Evolutionary conservation across 352 stramenopile species (phyloP), one percentile per base, ranked within the genome.

Genomic region (Phytophthora pseudosyringae): DNA sequence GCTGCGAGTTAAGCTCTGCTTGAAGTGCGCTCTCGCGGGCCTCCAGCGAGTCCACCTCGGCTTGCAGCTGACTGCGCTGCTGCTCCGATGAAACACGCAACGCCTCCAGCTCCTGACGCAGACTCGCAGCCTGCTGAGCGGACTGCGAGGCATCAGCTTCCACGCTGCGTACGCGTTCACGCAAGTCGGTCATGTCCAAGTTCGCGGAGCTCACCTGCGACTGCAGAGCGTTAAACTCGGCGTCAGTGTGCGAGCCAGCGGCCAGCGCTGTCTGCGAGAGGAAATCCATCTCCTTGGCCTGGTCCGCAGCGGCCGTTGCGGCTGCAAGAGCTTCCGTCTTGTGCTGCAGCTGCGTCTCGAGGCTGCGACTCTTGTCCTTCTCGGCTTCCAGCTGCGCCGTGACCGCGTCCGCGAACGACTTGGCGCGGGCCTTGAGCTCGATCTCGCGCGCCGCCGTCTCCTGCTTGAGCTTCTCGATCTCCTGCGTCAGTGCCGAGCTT

Each of bases 381-480:
- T 93, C 85, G 0, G 59, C 51, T 47, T 88, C 71, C 3, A 93
- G 51, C 36, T 93, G 81, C 31, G 67, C 66, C 53, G 85, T 90
- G 73, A 93, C 88, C 44, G 55, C 76, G 56, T 93, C 84, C 0
- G 84, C 80, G 45, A 89, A 90, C 11, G 73, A 69, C 57, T 93
- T 93, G 45, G 80, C 81, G 10, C 81, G 79, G n/a, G 67, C 60
- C 49, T 91, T 91, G 51, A 93, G 65, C 28, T 93, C 82, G 41
- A 79, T 77, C 49, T 89, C 77, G 26, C 75, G 79, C n/a, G 79
- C 67, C 4, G 65, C 40, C 10, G 57, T 80, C 55, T 89, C 81
- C 39, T 81, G 76, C 47, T 83, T 85, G 6, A 86, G 57, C 11
- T 48, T 65, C 32, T 81, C 72, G n/a, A 81, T 52, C 46, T 85